phyloP scores from a whole-genome alignment of 371 early-diverging fungal species.

The Lichtheimia ornata region DNA sequence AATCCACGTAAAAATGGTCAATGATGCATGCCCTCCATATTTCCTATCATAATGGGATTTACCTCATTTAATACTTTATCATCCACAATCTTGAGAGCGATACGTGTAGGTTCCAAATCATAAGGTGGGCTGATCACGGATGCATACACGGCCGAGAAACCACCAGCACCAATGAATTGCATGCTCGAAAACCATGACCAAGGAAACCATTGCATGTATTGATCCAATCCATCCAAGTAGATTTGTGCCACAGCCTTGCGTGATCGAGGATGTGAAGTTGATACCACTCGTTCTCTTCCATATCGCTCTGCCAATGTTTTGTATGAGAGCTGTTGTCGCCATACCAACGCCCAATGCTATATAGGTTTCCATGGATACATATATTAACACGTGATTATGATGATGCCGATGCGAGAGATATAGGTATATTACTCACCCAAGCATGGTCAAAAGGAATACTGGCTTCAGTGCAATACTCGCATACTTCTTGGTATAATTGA shows the following conservation, averaged over 20 bases:
- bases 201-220: slow-evolving; percentile 53
- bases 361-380: not conserved
- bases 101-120: slow-evolving; percentile 33
- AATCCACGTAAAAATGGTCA: not conserved
- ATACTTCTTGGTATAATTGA: slow-evolving; percentile 34
- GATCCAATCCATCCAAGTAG: slow-evolving; percentile 31
- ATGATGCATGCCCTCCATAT: not conserved
- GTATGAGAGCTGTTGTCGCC: slow-evolving; percentile 48
- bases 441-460: slow-evolving; percentile 43
- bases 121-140: slow-evolving; percentile 37
- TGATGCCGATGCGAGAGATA: not conserved
- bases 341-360: slow-evolving; percentile 44
- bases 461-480: slow-evolving; percentile 34
- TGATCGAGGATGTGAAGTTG: slow-evolving; percentile 31
- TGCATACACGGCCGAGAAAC: slow-evolving; percentile 51
- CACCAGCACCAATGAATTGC: slow-evolving; percentile 54
- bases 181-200: slow-evolving; percentile 51
- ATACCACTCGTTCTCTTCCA: slow-evolving; percentile 37
- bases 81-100: slow-evolving; percentile 49
- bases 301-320: slow-evolving; percentile 30
- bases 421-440: slow-evolving; percentile 33
- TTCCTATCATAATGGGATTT: not conserved
- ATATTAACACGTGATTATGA: not conserved
- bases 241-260: slow-evolving; percentile 42
- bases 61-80: slow-evolving; percentile 51